A percentile compares a stretch with the other conserved stretches of the same genome.
These are phyloP conservation scores for Myriosclerotinia scirpicola DNA, from an alignment of 2,329 filamentous ascomycete species.

Conservation along the genomic window DNA sequence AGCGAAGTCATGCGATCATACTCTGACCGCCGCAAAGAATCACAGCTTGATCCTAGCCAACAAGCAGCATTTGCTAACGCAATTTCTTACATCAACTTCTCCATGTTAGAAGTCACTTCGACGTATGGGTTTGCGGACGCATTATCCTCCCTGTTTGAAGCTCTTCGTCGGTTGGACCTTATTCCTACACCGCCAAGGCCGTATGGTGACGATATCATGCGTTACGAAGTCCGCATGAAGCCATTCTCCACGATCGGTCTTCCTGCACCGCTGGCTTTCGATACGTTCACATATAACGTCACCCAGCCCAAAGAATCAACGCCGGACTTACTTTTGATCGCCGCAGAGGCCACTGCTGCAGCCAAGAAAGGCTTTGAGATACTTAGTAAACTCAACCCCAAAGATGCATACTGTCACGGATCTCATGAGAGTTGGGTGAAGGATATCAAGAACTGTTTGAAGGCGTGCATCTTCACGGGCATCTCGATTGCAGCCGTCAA, in stretches of 20 bases:
- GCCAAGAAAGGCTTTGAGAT: slow-evolving; percentile 57
- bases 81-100: slow-evolving; percentile 57
- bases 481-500: slow-evolving; percentile 62
- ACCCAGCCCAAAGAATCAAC: slow-evolving; percentile 45
- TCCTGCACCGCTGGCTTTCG: slow-evolving; percentile 56
- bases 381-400: slow-evolving; percentile 51
- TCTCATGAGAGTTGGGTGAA: slow-evolving; percentile 62
- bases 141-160: slow-evolving; percentile 53
- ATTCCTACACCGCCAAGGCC: slow-evolving; percentile 46
- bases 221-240: slow-evolving; percentile 71
- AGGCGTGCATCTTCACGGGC: slow-evolving; percentile 69
- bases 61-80: slow-evolving; percentile 48
- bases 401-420: slow-evolving; percentile 56
- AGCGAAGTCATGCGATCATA: slow-evolving; percentile 53
- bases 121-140: slow-evolving; percentile 54
- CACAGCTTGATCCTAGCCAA: slow-evolving; percentile 29
- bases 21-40: slow-evolving; percentile 25
- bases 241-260: slow-evolving; percentile 61
- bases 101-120: slow-evolving; percentile 64
- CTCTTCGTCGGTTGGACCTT: slow-evolving; percentile 45
- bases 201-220: slow-evolving; percentile 57
- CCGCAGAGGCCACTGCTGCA: slow-evolving; percentile 39
- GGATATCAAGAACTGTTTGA: slow-evolving; percentile 60
- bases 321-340: slow-evolving; percentile 40
- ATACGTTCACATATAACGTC: slow-evolving; percentile 50